Conservation (phyloP, 2,329 filamentous ascomycete genomes). For the Fusarium phyllophilum region DNA sequence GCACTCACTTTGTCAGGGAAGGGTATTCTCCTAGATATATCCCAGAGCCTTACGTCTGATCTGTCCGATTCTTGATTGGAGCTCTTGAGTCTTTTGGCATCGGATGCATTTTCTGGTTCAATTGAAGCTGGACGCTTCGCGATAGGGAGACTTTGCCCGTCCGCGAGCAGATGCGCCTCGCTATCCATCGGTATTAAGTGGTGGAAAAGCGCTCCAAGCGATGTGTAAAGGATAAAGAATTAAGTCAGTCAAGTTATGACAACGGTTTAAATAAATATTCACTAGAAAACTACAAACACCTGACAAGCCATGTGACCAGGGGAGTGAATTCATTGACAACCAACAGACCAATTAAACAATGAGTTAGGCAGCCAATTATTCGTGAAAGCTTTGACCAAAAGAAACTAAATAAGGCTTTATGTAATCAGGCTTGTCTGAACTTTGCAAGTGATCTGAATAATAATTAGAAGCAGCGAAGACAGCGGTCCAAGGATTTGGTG, state of each 20-base stretch:
- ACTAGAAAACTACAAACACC: not conserved
- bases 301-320: not conserved
- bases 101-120: not conserved
- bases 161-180: not conserved
- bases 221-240: not conserved
- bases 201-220: not conserved
- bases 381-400: not conserved
- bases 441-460: not conserved
- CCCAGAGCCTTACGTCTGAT: not conserved
- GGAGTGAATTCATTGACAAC: not conserved
- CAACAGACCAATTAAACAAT: not conserved
- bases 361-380: not conserved
- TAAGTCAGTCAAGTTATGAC: not conserved
- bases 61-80: not conserved
- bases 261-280: not conserved
- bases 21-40: constrained; percentile 52
- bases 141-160: not conserved
- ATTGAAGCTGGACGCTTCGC: not conserved
- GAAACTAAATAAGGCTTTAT: not conserved
- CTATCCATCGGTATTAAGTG: not conserved
- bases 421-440: not conserved
- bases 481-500: not conserved
- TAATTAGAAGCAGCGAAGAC: not conserved
- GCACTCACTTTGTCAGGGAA: constrained; percentile 82
- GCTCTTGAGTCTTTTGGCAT: not conserved